Conservation (phyloP, 2,329 filamentous ascomycete species). For the Coniochaeta sp. region DNA sequence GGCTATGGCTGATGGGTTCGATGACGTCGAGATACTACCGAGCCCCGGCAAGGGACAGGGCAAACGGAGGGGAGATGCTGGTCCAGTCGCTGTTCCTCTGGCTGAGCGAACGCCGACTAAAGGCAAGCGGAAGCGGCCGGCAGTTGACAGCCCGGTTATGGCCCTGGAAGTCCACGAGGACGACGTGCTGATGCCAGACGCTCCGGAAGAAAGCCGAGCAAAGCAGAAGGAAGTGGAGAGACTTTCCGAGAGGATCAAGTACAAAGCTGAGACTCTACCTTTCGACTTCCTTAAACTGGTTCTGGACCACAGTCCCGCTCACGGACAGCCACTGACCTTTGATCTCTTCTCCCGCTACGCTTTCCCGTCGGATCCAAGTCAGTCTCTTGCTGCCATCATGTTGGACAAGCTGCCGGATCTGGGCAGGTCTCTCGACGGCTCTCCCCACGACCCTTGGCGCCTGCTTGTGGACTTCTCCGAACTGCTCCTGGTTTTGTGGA, state of each 20-base stretch:
- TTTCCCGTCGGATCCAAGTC: slow-evolving; percentile 56
- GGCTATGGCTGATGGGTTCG: slow-evolving; percentile 68
- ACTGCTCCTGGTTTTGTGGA: slow-evolving; percentile 61
- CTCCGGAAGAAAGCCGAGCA: not conserved
- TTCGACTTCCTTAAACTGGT: slow-evolving; percentile 55
- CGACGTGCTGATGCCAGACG: slow-evolving; percentile 26
- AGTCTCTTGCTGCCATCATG: slow-evolving; percentile 60
- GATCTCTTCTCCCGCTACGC: slow-evolving; percentile 59
- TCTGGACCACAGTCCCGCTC: slow-evolving; percentile 52
- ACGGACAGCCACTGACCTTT: slow-evolving; percentile 54
- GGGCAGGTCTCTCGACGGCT: slow-evolving; percentile 29
- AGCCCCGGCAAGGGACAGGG: slow-evolving; percentile 47
- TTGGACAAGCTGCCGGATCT: slow-evolving; percentile 59
- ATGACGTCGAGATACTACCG: slow-evolving; percentile 52
- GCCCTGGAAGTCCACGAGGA: slow-evolving; percentile 44
- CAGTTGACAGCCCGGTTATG: slow-evolving; percentile 59
- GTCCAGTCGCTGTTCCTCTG: slow-evolving; percentile 35
- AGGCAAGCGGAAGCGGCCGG: slow-evolving; percentile 62
- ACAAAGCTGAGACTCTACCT: slow-evolving; percentile 17
- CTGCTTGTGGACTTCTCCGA: slow-evolving; percentile 59
- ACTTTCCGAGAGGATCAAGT: not conserved
- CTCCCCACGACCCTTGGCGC: slow-evolving; percentile 34
- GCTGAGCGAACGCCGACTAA: slow-evolving; percentile 56
- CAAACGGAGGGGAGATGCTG: slow-evolving; percentile 28
- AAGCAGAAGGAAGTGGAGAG: slow-evolving; percentile 8